Evolutionary conservation across 202 grass and related monocot species (phyloP).

Genomic region (Eragrostis tef): DNA sequence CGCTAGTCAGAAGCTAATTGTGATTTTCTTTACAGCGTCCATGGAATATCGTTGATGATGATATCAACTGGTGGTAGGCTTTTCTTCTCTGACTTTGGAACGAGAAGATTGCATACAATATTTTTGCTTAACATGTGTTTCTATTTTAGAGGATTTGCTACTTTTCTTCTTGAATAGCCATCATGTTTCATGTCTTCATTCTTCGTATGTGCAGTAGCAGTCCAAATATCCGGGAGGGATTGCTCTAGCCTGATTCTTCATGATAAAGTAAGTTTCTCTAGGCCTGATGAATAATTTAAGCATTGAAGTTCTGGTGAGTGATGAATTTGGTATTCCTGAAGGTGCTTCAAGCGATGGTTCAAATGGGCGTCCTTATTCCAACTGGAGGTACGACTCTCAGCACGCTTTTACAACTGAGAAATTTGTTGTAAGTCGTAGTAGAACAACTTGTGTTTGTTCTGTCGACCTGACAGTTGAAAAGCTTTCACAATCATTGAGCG

Average conservation of each 20-base stretch:
- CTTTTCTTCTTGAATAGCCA: too few species aligned
- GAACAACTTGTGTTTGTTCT: slow-evolving; percentile 50
- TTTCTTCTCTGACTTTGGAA: too few species aligned
- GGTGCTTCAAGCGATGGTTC: slow-evolving; percentile 92
- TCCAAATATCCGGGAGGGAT: slow-evolving; percentile 87
- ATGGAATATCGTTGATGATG: slow-evolving; percentile 98
- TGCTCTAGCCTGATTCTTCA: slow-evolving; percentile 67
- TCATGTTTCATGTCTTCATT: slow-evolving; percentile 1
- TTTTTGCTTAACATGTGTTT: too few species aligned
- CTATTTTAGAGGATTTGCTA: not conserved
- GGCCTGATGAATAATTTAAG: slow-evolving; percentile 23
- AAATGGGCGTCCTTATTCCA: slow-evolving; percentile 99
- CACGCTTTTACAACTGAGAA: slow-evolving; percentile 54
- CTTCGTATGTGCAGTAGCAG: slow-evolving; percentile 69
- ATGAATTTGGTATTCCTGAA: slow-evolving; percentile 46
- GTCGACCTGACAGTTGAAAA: slow-evolving; percentile 97
- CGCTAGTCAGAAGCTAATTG: not conserved
- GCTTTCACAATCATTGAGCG: slow-evolving; percentile 83
- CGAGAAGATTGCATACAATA: too few species aligned
- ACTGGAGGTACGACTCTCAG: slow-evolving; percentile 93
- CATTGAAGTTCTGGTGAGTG: slow-evolving; percentile 37
- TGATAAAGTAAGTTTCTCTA: slow-evolving; percentile 68
- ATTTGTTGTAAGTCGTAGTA: too few species aligned
- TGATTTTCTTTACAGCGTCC: slow-evolving; percentile 43
- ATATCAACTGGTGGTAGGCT: too few species aligned